Base-by-base conservation (phyloP, 2,329 filamentous ascomycete genomes). In the Cytospora paraplurivora region DNA sequence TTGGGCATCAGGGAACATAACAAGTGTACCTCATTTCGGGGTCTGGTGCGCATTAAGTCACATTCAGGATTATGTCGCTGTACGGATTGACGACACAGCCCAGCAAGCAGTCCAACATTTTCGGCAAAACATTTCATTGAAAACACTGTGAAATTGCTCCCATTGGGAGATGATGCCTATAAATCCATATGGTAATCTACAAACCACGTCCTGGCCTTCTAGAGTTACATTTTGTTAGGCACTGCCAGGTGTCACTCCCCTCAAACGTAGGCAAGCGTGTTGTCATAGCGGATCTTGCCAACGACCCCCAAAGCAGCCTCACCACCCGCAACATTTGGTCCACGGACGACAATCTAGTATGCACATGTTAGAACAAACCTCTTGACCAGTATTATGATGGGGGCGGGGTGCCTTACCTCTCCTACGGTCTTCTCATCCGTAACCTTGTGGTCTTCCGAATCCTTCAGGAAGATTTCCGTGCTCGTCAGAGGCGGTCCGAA, bases 401-500 rank as follows among this genome's bases (percentile, higher is more conserved):
- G n/a, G 4, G 44, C 4, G n/a, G 41, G n/a, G 17, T 19, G 68
- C 72, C 85, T 75, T 77, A 90, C 88, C 78, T 89, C 83, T 73
- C 90, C 90, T 67, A 83, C 77, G 50, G 82, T 80, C 66, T 78
- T 78, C 11, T 86, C 81, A 67, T 91, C 88, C 0, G 84, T 87
- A 3, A 88, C 89, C 75, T 85, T 87, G 67, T 85, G 78, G 38
- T 77, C 76, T 6, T 78, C 78, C 37, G 79, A 86, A 72, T 92
- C 89, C 69, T 82, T 84, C 66, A 97, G 74, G 71, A 90, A 84
- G 47, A 97, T 75, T 78, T 98, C 94, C 1, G 94, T 84, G 69
- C 87, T 89, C 67, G 89, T 91, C 49, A 95, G 73, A 2, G 94
- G 93, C 11, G 89, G 82, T 3, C 95, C 95, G 72, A 98, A 97